Conservation (phyloP, 495 filamentous ascomycete genomes). For the Xylaria sp. region DNA sequence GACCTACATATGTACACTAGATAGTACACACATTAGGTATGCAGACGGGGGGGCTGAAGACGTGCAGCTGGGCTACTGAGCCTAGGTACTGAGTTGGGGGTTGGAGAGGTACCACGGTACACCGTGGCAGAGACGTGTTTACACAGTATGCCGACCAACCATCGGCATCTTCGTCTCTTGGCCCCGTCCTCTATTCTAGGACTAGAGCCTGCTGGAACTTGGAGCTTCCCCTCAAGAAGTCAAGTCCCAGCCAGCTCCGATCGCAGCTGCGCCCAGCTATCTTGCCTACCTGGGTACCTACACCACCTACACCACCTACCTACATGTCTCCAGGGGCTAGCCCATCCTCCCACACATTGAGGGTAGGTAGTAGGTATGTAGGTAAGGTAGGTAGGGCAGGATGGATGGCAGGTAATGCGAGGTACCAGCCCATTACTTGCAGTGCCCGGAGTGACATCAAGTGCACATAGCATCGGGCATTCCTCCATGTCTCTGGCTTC, state of each 20-base stretch:
- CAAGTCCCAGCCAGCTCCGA: conserved; percentile 12
- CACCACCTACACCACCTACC: too few species aligned
- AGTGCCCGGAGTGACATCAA: conserved; percentile 15
- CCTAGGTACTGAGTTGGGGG: too few species aligned
- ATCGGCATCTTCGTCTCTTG: conserved; percentile 1
- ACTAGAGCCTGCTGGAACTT: conserved; percentile 11
- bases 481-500: not conserved
- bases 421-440: conserved; percentile 23
- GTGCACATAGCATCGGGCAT: conserved; percentile 15
- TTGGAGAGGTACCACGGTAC: conserved; percentile 2
- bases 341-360: conserved; percentile 8
- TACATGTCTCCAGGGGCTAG: conserved; percentile 16
- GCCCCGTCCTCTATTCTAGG: conserved; percentile 3
- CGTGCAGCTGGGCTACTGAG: not conserved
- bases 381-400: conserved; percentile 12
- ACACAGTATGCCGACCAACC: conserved; percentile 9
- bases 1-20: not conserved
- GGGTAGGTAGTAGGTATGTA: too few species aligned
- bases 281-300: not conserved
- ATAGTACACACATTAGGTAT: not conserved
- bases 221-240: conserved; percentile 20
- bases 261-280: conserved; percentile 11
- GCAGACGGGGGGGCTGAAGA: conserved; percentile 13
- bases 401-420: conserved; percentile 14
- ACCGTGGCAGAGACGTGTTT: not conserved